Base-by-base conservation (phyloP, 2,329 filamentous ascomycete species). In the Nemania sp. region DNA sequence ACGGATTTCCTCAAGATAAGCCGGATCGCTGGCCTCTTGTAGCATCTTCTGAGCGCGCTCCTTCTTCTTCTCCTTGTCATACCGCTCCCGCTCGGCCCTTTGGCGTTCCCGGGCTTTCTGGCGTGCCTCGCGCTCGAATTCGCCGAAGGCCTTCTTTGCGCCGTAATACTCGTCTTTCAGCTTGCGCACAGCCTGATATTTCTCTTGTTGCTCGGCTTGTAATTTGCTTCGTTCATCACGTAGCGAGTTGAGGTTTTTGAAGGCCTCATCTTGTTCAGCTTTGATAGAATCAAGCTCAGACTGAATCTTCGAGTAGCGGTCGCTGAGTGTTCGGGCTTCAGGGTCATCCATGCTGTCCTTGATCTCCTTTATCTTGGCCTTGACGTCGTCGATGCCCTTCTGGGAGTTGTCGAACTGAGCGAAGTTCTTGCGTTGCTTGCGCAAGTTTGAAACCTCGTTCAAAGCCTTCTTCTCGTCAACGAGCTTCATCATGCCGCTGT, bases 381-480 rank as follows among this genome's bases (percentile, higher is more conserved):
- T 93, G 64, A 95, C 77, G 49, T 92, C 86, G 67, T 94, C 89
- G 64, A 99, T 97, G 62, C 82, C 82, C 81, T 95, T 95, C 76
- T 97, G 90, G 28, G 86, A 80, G 55, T 89, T 86, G 56, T 96
- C 91, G 67, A 97, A 88, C 58, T 86, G 83, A 54, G 86, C 84
- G 72, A 99, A 97, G 74, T 85, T 88, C 84, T 97, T 97, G 77
- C 90, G 90, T 68, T 89, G 83, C 80, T 95, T 96, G 73, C 89
- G 87, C 63, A 97, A 78, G 71, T 77, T 87, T 43, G 88, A 89
- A 65, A 96, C 87, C 66, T 97, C 91, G 45, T 82, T 77, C 17
- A 97, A 80, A 7, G 90, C 86, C 82, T 97, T 97, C 81, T 91
- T 95, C 83, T 97, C 94, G 66, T 99, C 94, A 9, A 97, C 94